Conservation (phyloP, 371 early-diverging fungal genomes). For the Actinomortierella ambigua region DNA sequence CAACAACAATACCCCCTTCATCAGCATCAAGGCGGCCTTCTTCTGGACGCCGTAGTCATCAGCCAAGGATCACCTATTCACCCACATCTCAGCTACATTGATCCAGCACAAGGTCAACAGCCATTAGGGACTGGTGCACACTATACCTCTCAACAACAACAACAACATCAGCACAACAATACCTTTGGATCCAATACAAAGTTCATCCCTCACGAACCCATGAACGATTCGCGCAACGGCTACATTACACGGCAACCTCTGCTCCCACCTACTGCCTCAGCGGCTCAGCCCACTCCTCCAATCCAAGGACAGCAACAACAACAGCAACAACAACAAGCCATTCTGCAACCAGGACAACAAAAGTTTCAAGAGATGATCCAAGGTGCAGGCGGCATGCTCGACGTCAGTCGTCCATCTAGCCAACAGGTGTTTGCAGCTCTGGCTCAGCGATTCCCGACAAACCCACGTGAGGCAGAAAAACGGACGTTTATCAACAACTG, state of each 20-base stretch:
- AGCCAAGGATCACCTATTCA: background rate
- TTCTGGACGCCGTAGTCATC: background rate
- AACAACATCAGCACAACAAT: background rate
- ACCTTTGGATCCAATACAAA: no score
- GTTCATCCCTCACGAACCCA: no score
- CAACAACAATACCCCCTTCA: constrained; percentile 2
- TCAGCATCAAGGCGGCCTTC: background rate
- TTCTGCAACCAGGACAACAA: no score
- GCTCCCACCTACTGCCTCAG: background rate
- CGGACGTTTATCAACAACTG: constrained; percentile 24
- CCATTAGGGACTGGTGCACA: constrained; percentile 7
- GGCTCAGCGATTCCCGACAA: constrained; percentile 22
- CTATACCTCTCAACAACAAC: constrained; percentile 1
- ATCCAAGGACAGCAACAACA: constrained; percentile 9
- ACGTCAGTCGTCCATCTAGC: constrained; percentile 5
- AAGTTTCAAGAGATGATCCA: constrained; percentile 10
- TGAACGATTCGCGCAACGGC: no score
- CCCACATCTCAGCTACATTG: background rate
- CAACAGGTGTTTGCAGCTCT: constrained; percentile 32
- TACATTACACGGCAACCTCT: no score
- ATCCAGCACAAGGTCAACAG: background rate
- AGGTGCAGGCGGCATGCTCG: constrained; percentile 20
- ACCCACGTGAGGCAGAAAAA: constrained; percentile 31
- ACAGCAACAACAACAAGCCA: constrained; percentile 11
- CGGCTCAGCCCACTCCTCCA: constrained; percentile 6